Percentiles rank a stretch among this genome's conserved stretches.
phyloP scores from a whole-genome alignment of 2,329 filamentous ascomycete genomes.

The Colletotrichum phormii region DNA sequence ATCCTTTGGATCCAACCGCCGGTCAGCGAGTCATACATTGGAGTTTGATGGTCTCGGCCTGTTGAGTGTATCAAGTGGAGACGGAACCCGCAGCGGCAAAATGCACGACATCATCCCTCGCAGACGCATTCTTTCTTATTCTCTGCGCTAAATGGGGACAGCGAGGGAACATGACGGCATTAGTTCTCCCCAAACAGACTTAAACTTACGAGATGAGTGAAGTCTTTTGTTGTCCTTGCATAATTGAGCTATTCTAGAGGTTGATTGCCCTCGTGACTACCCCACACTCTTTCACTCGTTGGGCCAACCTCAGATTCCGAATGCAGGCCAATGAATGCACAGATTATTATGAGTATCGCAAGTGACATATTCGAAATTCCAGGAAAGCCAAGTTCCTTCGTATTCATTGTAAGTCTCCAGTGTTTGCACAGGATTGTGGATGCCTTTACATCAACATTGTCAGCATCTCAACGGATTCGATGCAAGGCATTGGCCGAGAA shows the following conservation, averaged over 20 bases:
- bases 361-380: neutral
- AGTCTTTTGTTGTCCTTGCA: neutral
- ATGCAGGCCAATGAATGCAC: neutral
- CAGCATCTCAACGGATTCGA: neutral
- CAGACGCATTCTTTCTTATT: conserved; percentile 20
- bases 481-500: neutral
- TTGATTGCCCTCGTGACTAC: neutral
- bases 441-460: neutral
- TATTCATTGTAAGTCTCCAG: neutral
- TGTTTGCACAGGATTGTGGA: too few species aligned
- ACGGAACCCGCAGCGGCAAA: conserved; percentile 7
- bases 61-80: neutral
- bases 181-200: neutral
- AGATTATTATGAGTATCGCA: neutral
- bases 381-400: neutral
- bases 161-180: neutral
- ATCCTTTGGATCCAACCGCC: neutral
- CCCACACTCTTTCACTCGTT: neutral
- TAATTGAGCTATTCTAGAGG: neutral
- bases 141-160: neutral
- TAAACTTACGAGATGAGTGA: neutral
- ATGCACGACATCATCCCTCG: conserved; percentile 9
- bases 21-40: conserved; percentile 8
- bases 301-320: neutral
- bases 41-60: conserved; percentile 4